Evolutionary conservation across 371 early-diverging fungal species (phyloP), one percentile per base, ranked within the genome.

Genomic region (Sporodiniella umbellata): DNA sequence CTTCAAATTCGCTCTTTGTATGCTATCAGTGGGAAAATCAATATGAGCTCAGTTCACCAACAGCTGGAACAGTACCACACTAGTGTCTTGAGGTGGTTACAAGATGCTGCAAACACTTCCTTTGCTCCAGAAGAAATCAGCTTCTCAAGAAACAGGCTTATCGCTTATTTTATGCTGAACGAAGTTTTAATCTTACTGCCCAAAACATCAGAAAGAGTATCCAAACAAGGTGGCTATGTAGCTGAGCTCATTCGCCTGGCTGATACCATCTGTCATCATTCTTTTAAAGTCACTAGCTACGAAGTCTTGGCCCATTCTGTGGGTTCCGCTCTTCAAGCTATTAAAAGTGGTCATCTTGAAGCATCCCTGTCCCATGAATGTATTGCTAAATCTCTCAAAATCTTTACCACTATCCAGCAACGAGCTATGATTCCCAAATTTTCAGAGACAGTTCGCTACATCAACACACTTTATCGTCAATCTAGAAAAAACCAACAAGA

Each of bases 101-200:
- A 38, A 10, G 42, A 40, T 21, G 7, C 12, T 7, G 8, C 21
- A 40, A 40, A 40, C 21, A 22, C 49, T 50, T 5, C 28, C 5
- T 35, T 59, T 5, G 31, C 12, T 0, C 19, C 52, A 8, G 14
- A 51, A n/a, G 35, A 44, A 42, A 15, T 33, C 4, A 8, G 19
- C 1, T 17, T 51, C 2, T 33, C 38, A 3, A 26, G 47, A 22
- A 8, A 51, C 0, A 47, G 26, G 2, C 5, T 48, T 0, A 14
- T 51, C 6, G 54, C 26, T 33, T 60, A 51, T 31, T 48, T 33
- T 14, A 25, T 56, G 35, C 19, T 60, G 4, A 25, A 28, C 6
- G 56, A 60, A 25, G 30, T 28, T 11, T 11, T 51, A 7, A 35
- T 44, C 10, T 56, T 48, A 30, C 28, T 55, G 11, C 61, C 61